A percentile compares a stretch with the other conserved stretches of the same genome.
Conservation (phyloP, 495 filamentous ascomycete species). For the Bacidia gigantensis region DNA sequence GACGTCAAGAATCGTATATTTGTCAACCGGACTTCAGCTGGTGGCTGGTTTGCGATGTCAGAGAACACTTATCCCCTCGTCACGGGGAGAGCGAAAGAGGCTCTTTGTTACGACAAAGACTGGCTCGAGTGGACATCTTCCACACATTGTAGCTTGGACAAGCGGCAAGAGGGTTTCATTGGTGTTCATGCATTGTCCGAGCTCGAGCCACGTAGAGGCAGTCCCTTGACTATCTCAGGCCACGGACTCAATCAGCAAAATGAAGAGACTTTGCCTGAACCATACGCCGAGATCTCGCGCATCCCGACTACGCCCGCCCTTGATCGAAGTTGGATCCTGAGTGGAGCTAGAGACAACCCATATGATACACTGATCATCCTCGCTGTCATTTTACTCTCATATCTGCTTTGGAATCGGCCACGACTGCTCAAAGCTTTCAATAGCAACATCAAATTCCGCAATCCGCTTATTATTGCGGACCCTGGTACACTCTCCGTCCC, state of each 20-base stretch:
- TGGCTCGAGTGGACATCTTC: conserved; percentile 28
- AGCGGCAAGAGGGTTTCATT: conserved; percentile 35
- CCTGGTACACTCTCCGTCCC: conserved; percentile 31
- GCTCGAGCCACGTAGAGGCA: conserved; percentile 10
- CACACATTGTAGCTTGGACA: conserved; percentile 26
- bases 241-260: conserved; percentile 11
- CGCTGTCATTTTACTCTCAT: conserved; percentile 31
- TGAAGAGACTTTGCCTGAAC: conserved; percentile 31
- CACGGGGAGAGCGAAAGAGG: conserved; percentile 51
- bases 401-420: conserved; percentile 38
- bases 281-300: conserved; percentile 28
- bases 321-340: conserved; percentile 38
- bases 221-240: conserved; percentile 22
- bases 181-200: conserved; percentile 37
- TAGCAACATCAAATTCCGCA: conserved; percentile 39
- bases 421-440: conserved; percentile 35
- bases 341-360: conserved; percentile 38
- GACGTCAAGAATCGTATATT: conserved; percentile 58
- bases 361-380: conserved; percentile 36
- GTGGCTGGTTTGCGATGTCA: conserved; percentile 90
- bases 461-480: conserved; percentile 34
- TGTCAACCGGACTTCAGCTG: conserved; percentile 70
- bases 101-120: conserved; percentile 49
- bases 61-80: conserved; percentile 73
- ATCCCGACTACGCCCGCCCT: conserved; percentile 33